Conservation (phyloP, 495 filamentous ascomycete genomes). For the Poronia punctata region DNA sequence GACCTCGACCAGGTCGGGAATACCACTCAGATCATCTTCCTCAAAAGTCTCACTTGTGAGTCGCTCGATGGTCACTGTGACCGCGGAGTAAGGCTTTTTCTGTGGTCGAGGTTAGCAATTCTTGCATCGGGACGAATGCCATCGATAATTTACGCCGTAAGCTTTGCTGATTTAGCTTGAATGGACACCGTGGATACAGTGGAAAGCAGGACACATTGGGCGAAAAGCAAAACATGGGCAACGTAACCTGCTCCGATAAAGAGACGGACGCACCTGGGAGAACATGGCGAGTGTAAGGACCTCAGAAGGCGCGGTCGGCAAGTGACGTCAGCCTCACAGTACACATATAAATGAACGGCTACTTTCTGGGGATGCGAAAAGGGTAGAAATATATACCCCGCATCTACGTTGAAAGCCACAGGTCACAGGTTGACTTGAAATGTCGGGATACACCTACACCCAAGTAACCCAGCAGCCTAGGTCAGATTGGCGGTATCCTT, state of each 20-base stretch:
- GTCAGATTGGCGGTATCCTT: no score
- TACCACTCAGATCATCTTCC: slow-evolving; percentile 83
- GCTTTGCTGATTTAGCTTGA: no score
- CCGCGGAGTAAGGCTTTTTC: slow-evolving; percentile 91
- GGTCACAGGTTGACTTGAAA: no score
- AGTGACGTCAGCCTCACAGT: slow-evolving; percentile 11
- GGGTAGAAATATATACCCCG: no score
- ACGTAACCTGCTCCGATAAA: neutral
- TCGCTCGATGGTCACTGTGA: slow-evolving; percentile 89
- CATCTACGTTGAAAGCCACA: no score
- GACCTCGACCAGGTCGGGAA: slow-evolving; percentile 89
- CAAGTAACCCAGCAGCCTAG: no score
- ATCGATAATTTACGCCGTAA: neutral
- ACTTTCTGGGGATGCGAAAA: no score
- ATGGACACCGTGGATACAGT: no score
- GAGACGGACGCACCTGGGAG: slow-evolving; percentile 28
- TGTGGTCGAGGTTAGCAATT: slow-evolving; percentile 27
- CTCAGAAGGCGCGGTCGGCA: neutral
- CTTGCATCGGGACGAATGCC: neutral
- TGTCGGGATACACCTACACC: no score
- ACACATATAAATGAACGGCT: no score
- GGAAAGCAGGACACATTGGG: no score
- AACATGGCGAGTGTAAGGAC: slow-evolving; percentile 26
- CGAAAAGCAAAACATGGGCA: no score
- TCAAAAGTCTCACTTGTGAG: slow-evolving; percentile 86